Evolutionary conservation across 305 asterid species (phyloP).

Genomic region (Solanum hybrid): DNA sequence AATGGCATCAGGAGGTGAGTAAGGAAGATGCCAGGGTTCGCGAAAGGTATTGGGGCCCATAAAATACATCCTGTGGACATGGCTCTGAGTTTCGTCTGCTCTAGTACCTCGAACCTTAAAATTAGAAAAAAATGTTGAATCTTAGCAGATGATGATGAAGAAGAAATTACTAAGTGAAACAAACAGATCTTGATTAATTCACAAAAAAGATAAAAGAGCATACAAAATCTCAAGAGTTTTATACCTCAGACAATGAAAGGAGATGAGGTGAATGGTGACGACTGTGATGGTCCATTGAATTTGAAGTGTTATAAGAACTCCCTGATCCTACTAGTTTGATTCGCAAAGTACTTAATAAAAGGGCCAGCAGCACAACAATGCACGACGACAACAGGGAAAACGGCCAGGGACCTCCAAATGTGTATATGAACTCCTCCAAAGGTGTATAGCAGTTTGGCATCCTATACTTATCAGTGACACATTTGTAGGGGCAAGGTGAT

Average conservation of each 20-base stretch:
- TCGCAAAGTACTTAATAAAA: slow-evolving; percentile 58
- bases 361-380: slow-evolving; percentile 62
- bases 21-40: slow-evolving; percentile 98
- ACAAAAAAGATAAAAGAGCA: slow-evolving; percentile 10
- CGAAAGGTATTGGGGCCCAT: slow-evolving; percentile 97
- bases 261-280: slow-evolving; percentile 74
- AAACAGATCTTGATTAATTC: neutral
- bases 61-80: slow-evolving; percentile 91
- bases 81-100: slow-evolving; percentile 82
- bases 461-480: slow-evolving; percentile 78
- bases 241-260: slow-evolving; percentile 90
- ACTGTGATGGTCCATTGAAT: slow-evolving; percentile 56
- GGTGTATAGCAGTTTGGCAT: slow-evolving; percentile 86
- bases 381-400: slow-evolving; percentile 57
- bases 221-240: neutral
- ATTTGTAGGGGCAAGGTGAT: slow-evolving; percentile 66
- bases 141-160: neutral
- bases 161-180: neutral
- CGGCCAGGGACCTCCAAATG: slow-evolving; percentile 97
- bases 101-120: slow-evolving; percentile 81
- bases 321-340: slow-evolving; percentile 71
- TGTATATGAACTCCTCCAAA: slow-evolving; percentile 82
- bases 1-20: slow-evolving; percentile 83
- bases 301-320: slow-evolving; percentile 38
- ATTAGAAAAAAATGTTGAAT: neutral